Percentiles rank a stretch among this genome's conserved stretches.
These are phyloP conservation scores for Oropetium thomaeum DNA, from an alignment of 176 grass and related monocot genomes.

Conservation along the genomic window DNA sequence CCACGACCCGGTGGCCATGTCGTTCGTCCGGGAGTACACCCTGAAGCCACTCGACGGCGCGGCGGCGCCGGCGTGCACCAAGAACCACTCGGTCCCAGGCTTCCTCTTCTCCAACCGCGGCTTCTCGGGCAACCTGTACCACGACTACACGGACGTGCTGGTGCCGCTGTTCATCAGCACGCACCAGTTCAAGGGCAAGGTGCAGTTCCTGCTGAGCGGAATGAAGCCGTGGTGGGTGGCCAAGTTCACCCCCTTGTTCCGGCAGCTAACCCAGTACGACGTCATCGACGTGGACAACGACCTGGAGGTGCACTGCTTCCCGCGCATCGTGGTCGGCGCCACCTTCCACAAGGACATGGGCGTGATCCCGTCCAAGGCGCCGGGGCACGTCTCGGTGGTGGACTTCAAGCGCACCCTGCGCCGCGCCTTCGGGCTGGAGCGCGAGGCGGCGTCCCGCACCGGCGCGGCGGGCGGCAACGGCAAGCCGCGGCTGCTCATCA, in stretches of 20 bases:
- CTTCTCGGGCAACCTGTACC: slow-evolving; percentile 91
- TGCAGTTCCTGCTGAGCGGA: slow-evolving; percentile 60
- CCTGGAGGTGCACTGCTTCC: slow-evolving; percentile 70
- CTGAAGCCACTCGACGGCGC: slow-evolving; percentile 36
- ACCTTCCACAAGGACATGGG: slow-evolving; percentile 94
- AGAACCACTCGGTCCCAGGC: slow-evolving; percentile 71
- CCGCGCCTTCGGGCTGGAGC: slow-evolving; percentile 61
- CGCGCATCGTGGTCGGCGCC: slow-evolving; percentile 47
- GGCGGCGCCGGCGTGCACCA: slow-evolving; percentile 55
- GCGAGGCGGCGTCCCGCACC: slow-evolving; percentile 42
- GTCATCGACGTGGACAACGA: slow-evolving; percentile 79
- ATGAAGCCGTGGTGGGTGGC: slow-evolving; percentile 81
- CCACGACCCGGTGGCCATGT: slow-evolving; percentile 73
- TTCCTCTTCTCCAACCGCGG: slow-evolving; percentile 81
- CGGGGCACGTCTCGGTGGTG: slow-evolving; percentile 43
- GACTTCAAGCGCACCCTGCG: slow-evolving; percentile 80
- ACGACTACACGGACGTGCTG: slow-evolving; percentile 92
- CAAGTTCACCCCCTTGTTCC: slow-evolving; percentile 64
- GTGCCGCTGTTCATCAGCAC: slow-evolving; percentile 89
- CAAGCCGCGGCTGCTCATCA: slow-evolving; percentile 58
- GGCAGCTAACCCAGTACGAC: slow-evolving; percentile 62
- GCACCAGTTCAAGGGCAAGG: slow-evolving; percentile 55
- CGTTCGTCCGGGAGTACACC: slow-evolving; percentile 58
- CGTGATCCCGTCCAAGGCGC: slow-evolving; percentile 39
- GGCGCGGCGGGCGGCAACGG: slow-evolving; percentile 23